Conservation (phyloP, 306 rosid genomes). For the Fragaria vesca region DNA sequence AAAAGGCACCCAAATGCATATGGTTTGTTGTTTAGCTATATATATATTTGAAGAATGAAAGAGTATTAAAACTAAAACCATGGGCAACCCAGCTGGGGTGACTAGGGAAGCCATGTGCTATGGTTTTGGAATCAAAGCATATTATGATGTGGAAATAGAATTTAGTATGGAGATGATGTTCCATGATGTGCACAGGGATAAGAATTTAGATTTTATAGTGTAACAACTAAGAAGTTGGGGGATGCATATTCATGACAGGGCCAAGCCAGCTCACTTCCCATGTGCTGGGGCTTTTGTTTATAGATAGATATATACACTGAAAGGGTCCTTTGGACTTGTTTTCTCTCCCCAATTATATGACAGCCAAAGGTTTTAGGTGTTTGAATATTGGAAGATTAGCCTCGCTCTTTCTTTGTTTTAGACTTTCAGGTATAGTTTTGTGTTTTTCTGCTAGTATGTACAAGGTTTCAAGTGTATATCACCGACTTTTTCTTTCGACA, state of each 20-base stretch:
- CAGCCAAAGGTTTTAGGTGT: not conserved
- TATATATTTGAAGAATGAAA: not conserved
- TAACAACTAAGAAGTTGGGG: slow-evolving; percentile 30
- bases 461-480: not conserved
- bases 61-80: slow-evolving; percentile 15
- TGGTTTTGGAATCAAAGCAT: slow-evolving; percentile 23
- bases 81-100: slow-evolving; percentile 25
- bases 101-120: slow-evolving; percentile 48
- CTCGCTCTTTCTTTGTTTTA: not conserved
- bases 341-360: slow-evolving; percentile 6
- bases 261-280: slow-evolving; percentile 63
- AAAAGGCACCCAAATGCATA: slow-evolving; percentile 6
- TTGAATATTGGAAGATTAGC: not conserved
- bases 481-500: not conserved
- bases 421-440: not conserved
- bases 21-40: not conserved
- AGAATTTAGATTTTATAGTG: slow-evolving; percentile 28
- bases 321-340: not conserved
- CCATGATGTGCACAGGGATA: slow-evolving; percentile 18
- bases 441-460: not conserved
- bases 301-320: not conserved
- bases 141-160: slow-evolving; percentile 11
- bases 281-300: slow-evolving; percentile 49
- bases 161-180: slow-evolving; percentile 9
- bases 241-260: slow-evolving; percentile 33